Evolutionary conservation across 148 eudicot species (phyloP), one percentile per base, ranked within the genome.

Genomic region (Heliosperma pusillum): DNA sequence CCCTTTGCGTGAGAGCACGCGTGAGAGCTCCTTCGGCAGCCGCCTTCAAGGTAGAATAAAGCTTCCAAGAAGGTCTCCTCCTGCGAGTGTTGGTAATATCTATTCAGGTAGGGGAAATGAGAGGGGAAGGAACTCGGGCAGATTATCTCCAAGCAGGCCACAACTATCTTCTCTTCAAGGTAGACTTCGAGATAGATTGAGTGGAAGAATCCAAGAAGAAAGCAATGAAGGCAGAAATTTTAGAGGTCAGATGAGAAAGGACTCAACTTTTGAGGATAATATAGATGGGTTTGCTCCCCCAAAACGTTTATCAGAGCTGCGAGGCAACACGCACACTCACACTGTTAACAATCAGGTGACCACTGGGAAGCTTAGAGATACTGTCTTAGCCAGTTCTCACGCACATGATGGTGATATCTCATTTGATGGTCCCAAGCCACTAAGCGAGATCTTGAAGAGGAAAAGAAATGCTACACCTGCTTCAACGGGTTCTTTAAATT

Each of bases 401-500:
- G 83, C 83, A 67, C 52, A 78, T 53, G 91, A 83, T 66, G 85
- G 79, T 26, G 81, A 78, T 76, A 24, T 73, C 40, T 80, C 91
- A 25, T 91, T 94, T 81, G 98, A 91, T 77, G 97, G 97, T 47
- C 98, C 98, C 42, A 94, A 91, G 84, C 93, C 98, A 44, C 78
- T 94, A 45, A 82, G 91, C 68, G 98, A 94, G 88, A 94, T 94
- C 80, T 77, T 94, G 76, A 94, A 94, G 87, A 81, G 90, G 45
- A 94, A 94, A 80, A 90, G 89, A 81, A 83, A 79, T 47, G 74
- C 71, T 40, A 80, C 72, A 65, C 77, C 77, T 21, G 52, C 69
- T 67, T 30, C 79, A 4, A 30, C 42, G 3, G n/a, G 29, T 55
- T 62, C 33, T 56, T n/a, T 53, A 50, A 66, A 66, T 71, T 57